Conservation (phyloP, 2,329 filamentous ascomycete genomes). For the Arthrobotrys sphaeroides region DNA sequence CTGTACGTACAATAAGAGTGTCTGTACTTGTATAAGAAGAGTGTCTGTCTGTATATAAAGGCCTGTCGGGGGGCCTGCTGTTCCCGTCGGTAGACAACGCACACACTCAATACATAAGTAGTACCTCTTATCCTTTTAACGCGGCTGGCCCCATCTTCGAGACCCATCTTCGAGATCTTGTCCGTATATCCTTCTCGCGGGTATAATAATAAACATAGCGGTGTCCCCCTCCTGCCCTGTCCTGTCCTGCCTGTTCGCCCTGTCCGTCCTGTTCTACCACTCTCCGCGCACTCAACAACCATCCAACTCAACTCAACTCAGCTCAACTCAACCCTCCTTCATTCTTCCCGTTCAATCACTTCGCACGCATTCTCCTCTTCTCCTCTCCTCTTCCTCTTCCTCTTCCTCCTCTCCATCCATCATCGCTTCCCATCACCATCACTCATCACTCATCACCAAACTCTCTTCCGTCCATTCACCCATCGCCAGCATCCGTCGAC, state of each 20-base stretch:
- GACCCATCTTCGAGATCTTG: too few relatives aligned
- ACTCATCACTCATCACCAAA: neutral
- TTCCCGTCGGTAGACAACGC: neutral
- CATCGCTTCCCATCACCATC: neutral
- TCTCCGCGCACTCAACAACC: neutral
- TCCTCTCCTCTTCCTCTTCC: neutral
- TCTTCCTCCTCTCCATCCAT: neutral
- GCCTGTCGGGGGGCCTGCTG: neutral
- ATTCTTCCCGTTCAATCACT: neutral
- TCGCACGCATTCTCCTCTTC: neutral
- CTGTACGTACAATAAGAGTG: too few relatives aligned
- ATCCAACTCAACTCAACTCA: too few relatives aligned
- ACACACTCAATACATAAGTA: neutral
- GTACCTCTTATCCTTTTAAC: neutral
- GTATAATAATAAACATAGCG: too few relatives aligned
- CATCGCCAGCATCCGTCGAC: too few relatives aligned
- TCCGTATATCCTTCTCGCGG: too few relatives aligned
- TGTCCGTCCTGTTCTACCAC: neutral
- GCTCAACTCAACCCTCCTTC: neutral
- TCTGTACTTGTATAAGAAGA: too few relatives aligned
- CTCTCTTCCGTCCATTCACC: neutral
- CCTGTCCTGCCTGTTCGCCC: too few relatives aligned
- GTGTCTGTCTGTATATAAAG: too few relatives aligned
- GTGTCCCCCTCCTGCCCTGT: too few relatives aligned
- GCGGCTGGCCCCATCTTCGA: neutral